Base-by-base conservation (phyloP, 192 early-diverging fungal species). In the Haplosporangium gracile region DNA sequence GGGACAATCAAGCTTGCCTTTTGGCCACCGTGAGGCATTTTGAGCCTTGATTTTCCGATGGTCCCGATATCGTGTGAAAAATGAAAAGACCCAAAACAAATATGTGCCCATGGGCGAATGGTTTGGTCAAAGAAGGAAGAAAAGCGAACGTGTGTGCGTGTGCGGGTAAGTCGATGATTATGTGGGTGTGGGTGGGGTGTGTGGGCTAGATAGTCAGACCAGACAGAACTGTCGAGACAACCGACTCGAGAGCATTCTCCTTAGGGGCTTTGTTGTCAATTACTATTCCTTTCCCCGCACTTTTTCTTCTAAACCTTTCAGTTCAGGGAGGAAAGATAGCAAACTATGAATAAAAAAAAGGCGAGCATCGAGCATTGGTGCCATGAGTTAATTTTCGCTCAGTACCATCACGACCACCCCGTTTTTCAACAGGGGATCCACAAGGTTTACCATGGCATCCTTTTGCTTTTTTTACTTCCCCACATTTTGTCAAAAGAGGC, bases 91-190 rank as follows among this genome's bases (percentile, higher is more conserved):
- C 49, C 49, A 51, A 51, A 22, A 51, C 20, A 51, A 57, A 57
- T 57, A 10, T 63, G 60, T 29, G n/a, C 60, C 60, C 26, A 63
- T 32, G 26, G 26, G 8, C 26, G 24, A 63, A 29, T 49, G 47
- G 47, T 49, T 49, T 49, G n/a, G 60, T 65, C 60, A 65, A 65
- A 65, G 60, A 65, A 65, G 60, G 60, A 65, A 65, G 60, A 65
- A 34, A 65, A 65, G 11, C 60, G 29, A 65, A 32, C 60, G 60
- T 65, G 60, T 60, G 6, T 29, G 8, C 2, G 43, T 15, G 43
- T 45, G 11, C 15, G 49, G 18, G 49, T 51, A 22, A 51, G 16
- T 51, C 49, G 49, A 51, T 51, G 18, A 51, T 51, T 51, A 51
- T 51, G 49, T 22, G 49, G 49, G 60, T 65, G 57, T 9, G 9